A percentile compares a stretch with the other conserved stretches of the same genome.
phyloP scores from a whole-genome alignment of 257 asterid genomes.

The Rehmannia glutinosa region DNA sequence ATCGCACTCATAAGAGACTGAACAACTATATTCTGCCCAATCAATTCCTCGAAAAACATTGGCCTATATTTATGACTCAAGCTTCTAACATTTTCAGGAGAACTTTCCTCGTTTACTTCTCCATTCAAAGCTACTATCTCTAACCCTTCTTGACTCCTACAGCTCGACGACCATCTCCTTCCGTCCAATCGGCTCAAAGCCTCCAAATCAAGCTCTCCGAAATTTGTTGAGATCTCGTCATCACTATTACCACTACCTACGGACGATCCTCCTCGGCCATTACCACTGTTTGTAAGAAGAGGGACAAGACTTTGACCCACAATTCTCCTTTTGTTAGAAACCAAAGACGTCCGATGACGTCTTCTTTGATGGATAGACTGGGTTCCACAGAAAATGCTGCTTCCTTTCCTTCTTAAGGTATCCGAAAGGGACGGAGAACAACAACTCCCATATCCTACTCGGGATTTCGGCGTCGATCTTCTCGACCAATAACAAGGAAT shows the following conservation, averaged over 20 bases:
- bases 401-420: conserved; percentile 80
- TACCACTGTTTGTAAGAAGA: conserved; percentile 50
- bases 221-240: conserved; percentile 70
- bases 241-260: conserved; percentile 56
- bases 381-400: conserved; percentile 66
- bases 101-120: conserved; percentile 48
- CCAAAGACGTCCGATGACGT: conserved; percentile 34
- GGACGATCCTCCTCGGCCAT: conserved; percentile 54
- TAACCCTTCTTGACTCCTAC: conserved; percentile 73
- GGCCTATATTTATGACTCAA: conserved; percentile 87
- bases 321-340: conserved; percentile 65
- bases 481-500: conserved; percentile 95
- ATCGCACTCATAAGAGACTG: conserved; percentile 70
- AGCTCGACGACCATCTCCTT: conserved; percentile 81
- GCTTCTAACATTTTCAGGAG: conserved; percentile 67
- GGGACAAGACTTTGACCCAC: no score
- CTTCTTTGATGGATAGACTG: conserved; percentile 48
- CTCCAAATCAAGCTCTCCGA: conserved; percentile 84
- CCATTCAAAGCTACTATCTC: conserved; percentile 48
- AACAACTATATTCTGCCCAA: conserved; percentile 81
- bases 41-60: conserved; percentile 74
- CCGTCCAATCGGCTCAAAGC: conserved; percentile 80
- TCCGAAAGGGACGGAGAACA: conserved; percentile 92
- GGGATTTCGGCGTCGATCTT: conserved; percentile 86
- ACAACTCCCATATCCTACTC: conserved; percentile 62